Conservation (phyloP, 208 protist genomes). For the Leishmania turanica region DNA sequence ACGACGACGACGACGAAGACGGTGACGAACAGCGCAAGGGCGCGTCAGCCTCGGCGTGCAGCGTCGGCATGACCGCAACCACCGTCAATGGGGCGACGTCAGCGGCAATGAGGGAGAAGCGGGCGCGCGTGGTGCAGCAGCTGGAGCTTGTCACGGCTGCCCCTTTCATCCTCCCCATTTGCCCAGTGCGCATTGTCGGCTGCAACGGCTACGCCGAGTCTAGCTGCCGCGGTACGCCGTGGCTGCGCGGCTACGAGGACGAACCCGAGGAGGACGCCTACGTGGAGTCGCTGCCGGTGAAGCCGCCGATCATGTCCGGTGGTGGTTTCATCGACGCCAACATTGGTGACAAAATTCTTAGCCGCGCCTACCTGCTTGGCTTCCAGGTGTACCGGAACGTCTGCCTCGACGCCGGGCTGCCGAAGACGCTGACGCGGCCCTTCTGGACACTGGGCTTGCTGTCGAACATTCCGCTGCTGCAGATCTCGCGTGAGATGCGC, state of each 20-base stretch:
- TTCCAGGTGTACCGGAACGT: constrained; percentile 42
- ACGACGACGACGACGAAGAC: constrained; percentile 10
- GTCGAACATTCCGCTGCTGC: constrained; percentile 50
- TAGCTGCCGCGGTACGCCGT: constrained; percentile 53
- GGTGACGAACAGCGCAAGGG: not conserved
- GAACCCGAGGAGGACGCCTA: constrained; percentile 57
- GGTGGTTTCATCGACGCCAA: constrained; percentile 46
- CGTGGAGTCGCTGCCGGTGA: constrained; percentile 41
- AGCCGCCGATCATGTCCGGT: constrained; percentile 48
- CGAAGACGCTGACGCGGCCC: constrained; percentile 46
- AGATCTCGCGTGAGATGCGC: constrained; percentile 51
- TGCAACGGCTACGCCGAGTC: constrained; percentile 43
- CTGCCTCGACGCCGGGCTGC: constrained; percentile 48
- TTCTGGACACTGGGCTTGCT: constrained; percentile 41
- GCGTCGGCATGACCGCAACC: not conserved
- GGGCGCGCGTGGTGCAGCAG: constrained; percentile 25
- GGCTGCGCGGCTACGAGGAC: constrained; percentile 54
- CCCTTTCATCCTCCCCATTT: constrained; percentile 45
- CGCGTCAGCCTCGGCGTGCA: not conserved
- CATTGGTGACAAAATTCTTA: constrained; percentile 52
- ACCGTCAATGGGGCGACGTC: constrained; percentile 13
- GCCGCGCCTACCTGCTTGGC: constrained; percentile 41
- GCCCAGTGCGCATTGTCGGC: constrained; percentile 55
- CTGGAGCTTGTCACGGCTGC: constrained; percentile 31
- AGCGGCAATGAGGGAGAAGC: constrained; percentile 6